Base-by-base conservation (phyloP, 768 basidiomycete genomes). In the Mycena rebaudengoi region DNA sequence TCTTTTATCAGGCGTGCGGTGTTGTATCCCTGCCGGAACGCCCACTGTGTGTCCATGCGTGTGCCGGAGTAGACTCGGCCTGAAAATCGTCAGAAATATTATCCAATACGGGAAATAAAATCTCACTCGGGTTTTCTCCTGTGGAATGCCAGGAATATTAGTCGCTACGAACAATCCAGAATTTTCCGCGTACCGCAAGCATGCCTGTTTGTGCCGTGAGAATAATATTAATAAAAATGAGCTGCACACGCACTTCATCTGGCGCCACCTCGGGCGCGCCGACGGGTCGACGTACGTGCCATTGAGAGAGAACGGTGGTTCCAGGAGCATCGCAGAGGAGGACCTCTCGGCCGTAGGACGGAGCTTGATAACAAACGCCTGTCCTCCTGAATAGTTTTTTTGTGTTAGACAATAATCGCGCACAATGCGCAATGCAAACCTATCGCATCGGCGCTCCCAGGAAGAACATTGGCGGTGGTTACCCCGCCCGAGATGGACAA, bases 341-440 rank as follows among this genome's bases (percentile, higher is more conserved):
- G 90, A 89, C n/a, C 87, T 83, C 70, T 91, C 91, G 0, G 77
- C 67, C 0, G 92, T 94, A n/a, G 82, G 80, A 25, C 94, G 83
- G 4, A 91, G 73, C 72, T 95, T 95, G 71, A 94, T 91, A 4
- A 87, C 79, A 71, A 91, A 93, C 0, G 91, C 90, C 69, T 92
- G 91, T 20, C 92, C 92, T 87, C 39, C 7, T 29, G 57, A 54
- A 45, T 29, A 45, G 35, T 33, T 3, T 39, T n/a, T n/a, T n/a
- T n/a, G n/a, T n/a, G 11, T 26, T 59, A 4, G 50, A 32, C 8
- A 2, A 18, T 10, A 12, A 8, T 53, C 5, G 18, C 20, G 29
- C 45, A 11, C 61, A 41, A 1, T 32, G 23, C 35, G 25, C 28
- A 28, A 48, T 1, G 45, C 44, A 12, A 3, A 87, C 88, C 88